Evolutionary conservation across 78 protist genomes (phyloP), one percentile per base, ranked within the genome.

Genomic region (Tieghemostelium lacteum): DNA sequence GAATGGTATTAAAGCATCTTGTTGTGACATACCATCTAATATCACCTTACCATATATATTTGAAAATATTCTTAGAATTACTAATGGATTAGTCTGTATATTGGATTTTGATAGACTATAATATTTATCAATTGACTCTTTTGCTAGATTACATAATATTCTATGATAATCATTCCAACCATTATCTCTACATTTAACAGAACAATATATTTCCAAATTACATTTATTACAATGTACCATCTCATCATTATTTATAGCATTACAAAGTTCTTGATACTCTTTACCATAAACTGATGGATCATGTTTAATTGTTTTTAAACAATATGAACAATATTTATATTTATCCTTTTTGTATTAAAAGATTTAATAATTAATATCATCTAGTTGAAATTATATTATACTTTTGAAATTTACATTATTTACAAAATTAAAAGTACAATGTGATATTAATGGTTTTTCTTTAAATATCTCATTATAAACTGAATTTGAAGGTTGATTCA

Each of bases 371-470:
- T 69, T 19, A 22, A 4, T 10, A 29, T 2, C 5, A 2, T 28
- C 2, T 20, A 33, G 0, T 63, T 20, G 12, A 34, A 7, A 34
- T 20, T 3, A 36, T 17, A 20, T 3, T 37, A 64, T 33, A 5
- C 28, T 34, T 36, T 22, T 57, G 28, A 57, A 24, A 20, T 7
- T 73, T 24, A 66, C 88, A 76, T 64, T 55, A 26, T 62, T 28
- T 1, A 66, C 17, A 66, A 40, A 78, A 49, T 64, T 40, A 49
- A 28, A 55, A 4, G 65, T 50, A 28, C 64, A 34, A 55, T 66
- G 58, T 16, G 88, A 78, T 19, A 78, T 75, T n/a, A 78, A 66
- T 52, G 88, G 88, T 2, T 26, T 36, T 55, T 78, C 88, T 36
- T 37, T 16, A 28, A 66, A 54, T 10, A 72, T 2, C 2, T 50